Evolutionary conservation across 352 stramenopile species (phyloP).

Genomic region (Thraustochytrium sp.): DNA sequence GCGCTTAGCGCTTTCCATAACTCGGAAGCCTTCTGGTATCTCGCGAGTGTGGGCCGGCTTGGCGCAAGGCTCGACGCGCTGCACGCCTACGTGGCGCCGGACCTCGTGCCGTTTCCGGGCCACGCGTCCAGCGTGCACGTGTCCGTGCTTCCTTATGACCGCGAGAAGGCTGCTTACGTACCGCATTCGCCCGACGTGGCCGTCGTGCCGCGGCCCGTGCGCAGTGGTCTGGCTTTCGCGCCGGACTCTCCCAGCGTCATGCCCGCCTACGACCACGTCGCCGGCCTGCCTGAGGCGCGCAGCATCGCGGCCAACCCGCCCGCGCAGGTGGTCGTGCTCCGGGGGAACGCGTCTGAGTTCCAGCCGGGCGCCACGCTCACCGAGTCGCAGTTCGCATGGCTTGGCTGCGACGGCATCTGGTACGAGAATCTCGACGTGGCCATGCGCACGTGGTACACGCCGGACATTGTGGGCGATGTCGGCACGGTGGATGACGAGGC

Average conservation of each 20-base stretch:
- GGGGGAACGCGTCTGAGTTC: no score
- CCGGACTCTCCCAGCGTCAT: no score
- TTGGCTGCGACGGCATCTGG: slow-evolving; percentile 4
- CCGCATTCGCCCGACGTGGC: background rate
- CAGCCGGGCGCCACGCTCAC: no score
- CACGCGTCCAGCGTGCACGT: background rate
- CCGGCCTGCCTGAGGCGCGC: background rate
- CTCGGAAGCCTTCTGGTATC: background rate
- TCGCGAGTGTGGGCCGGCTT: background rate
- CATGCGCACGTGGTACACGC: slow-evolving; percentile 12
- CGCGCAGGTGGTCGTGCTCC: no score
- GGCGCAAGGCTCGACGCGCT: background rate
- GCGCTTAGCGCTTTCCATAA: background rate
- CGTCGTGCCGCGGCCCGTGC: background rate
- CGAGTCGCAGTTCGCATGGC: slow-evolving; percentile 1
- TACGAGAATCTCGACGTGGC: slow-evolving; percentile 4
- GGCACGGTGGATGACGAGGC: background rate
- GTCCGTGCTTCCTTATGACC: background rate
- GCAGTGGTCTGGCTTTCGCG: background rate
- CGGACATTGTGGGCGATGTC: slow-evolving; percentile 22
- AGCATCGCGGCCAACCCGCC: background rate
- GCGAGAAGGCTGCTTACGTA: background rate
- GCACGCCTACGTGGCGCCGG: background rate
- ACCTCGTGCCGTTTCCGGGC: background rate
- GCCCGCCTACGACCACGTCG: background rate